These are phyloP conservation scores for Tricholoma saponaceum DNA, from an alignment of 768 basidiomycete species.

Conservation along the genomic window DNA sequence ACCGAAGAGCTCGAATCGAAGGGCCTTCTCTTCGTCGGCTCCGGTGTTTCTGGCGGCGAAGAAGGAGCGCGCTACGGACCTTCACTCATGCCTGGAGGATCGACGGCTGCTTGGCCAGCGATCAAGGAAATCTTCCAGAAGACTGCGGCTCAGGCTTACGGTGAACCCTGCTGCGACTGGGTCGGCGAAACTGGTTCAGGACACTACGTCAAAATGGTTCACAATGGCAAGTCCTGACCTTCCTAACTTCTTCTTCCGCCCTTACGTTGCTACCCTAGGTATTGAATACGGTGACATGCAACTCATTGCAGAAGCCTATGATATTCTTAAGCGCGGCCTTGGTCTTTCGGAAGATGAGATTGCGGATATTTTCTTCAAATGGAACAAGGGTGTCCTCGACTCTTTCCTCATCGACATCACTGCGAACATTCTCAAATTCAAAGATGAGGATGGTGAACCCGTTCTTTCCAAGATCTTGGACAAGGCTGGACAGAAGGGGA, in stretches of 20 bases:
- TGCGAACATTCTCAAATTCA: conserved; percentile 93
- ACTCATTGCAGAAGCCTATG: conserved; percentile 97
- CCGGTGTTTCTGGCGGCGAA: conserved; percentile 98
- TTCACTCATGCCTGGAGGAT: conserved; percentile 99
- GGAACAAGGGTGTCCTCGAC: conserved; percentile 99
- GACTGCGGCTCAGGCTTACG: conserved; percentile 90
- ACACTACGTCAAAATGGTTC: conserved; percentile 99
- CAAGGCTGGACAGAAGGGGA: conserved; percentile 97
- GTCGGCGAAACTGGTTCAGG: conserved; percentile 94
- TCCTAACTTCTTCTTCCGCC: conserved; percentile 1
- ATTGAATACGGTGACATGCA: conserved; percentile 99
- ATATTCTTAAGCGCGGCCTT: conserved; percentile 96
- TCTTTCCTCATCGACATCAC: conserved; percentile 99
- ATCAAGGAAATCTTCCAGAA: conserved; percentile 99
- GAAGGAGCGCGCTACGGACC: conserved; percentile 97
- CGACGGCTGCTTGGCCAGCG: conserved; percentile 86
- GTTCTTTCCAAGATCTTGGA: conserved; percentile 94
- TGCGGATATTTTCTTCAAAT: conserved; percentile 86
- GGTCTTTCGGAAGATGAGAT: conserved; percentile 86
- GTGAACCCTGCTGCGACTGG: conserved; percentile 99
- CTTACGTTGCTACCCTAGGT: conserved; percentile 45
- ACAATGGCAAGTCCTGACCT: conserved; percentile 63
- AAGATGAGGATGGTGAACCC: conserved; percentile 91
- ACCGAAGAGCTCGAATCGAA: conserved; percentile 89
- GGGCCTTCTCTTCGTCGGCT: conserved; percentile 95